Base-by-base conservation (phyloP, 805 yeast species). In the Suhomyces faveliae region DNA sequence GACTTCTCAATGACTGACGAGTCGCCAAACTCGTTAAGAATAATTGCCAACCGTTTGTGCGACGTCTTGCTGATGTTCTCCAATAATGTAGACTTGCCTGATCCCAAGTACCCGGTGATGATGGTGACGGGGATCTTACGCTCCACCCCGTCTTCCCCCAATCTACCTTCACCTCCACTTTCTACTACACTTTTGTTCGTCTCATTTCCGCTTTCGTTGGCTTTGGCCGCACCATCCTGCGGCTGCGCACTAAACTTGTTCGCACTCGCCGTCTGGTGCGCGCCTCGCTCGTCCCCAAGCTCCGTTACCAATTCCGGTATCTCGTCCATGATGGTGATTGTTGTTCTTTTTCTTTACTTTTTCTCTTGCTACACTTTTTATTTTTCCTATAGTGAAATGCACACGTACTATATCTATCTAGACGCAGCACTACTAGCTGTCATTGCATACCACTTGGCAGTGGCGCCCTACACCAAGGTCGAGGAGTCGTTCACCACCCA, bases 401-500 rank as follows among this genome's bases (percentile, higher is more conserved):
- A 57, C 43, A 53, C 49, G 35, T 54, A 42, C 41, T 50, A 59
- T 46, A 45, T 37, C 46, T 12, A 55, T 13, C 53, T 64, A 10
- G 64, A 63, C 40, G 51, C 56, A 1, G 55, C 49, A 24, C 27
- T 55, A 51, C 48, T 86, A 17, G 71, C 67, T 3, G 62, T 77
- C 5, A 73, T 86, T 9, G 62, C 73, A 1, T 65, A 67, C 41
- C 83, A 84, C 60, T 56, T 86, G 51, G 52, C 71, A 9, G 56
- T 79, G 1, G 77, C 96, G 0, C 97, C 97, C 0, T 89, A 71
- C 65, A 85, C 97, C 1, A 92, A 92, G 66, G 97, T 92, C 0
- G 97, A 92, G 63, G 98, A 92, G 63, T 88, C 96, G 23, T 92
- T 92, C 74, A 88, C 85, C 56, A 71, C 88, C 40, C 97, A 92